phyloP scores from a whole-genome alignment of 2,329 filamentous ascomycete genomes.

The Colletotrichum cereale region DNA sequence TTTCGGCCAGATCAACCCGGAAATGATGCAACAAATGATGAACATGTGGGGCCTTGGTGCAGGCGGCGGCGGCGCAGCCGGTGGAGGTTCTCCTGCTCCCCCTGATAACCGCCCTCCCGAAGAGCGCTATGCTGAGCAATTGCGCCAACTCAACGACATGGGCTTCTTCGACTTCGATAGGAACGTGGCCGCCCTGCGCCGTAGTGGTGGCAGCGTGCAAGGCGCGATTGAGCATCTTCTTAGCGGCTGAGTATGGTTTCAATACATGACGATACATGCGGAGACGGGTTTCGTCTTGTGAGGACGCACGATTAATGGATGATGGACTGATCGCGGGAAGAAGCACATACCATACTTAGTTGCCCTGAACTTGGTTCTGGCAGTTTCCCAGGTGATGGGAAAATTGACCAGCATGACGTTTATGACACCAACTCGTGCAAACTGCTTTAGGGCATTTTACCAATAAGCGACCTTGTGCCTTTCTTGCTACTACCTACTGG shows the following conservation, averaged over 20 bases:
- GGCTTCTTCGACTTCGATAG: constrained; percentile 97
- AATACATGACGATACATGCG: constrained; percentile 5
- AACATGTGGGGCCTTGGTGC: constrained; percentile 60
- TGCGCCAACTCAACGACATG: constrained; percentile 97
- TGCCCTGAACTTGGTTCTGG: constrained; percentile 34
- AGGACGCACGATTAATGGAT: constrained; percentile 30
- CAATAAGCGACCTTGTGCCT: neutral
- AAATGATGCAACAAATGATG: constrained; percentile 67
- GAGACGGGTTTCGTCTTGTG: neutral
- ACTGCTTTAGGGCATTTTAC: neutral
- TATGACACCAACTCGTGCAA: constrained; percentile 24
- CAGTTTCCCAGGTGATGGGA: constrained; percentile 24
- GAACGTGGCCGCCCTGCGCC: constrained; percentile 88
- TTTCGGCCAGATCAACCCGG: constrained; percentile 61
- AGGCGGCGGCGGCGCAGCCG: constrained; percentile 48
- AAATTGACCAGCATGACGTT: constrained; percentile 38
- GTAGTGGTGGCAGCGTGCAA: constrained; percentile 93
- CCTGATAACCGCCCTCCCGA: constrained; percentile 90
- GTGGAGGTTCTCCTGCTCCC: constrained; percentile 63
- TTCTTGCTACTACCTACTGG: neutral
- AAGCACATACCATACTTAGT: constrained; percentile 37
- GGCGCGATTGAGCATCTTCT: constrained; percentile 86
- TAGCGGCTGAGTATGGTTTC: constrained; percentile 43
- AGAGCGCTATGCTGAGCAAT: constrained; percentile 90
- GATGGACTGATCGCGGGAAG: constrained; percentile 11